Evolutionary conservation across 2,329 filamentous ascomycete species (phyloP), one percentile per base, ranked within the genome.

Genomic region (Fusarium subtropicale): DNA sequence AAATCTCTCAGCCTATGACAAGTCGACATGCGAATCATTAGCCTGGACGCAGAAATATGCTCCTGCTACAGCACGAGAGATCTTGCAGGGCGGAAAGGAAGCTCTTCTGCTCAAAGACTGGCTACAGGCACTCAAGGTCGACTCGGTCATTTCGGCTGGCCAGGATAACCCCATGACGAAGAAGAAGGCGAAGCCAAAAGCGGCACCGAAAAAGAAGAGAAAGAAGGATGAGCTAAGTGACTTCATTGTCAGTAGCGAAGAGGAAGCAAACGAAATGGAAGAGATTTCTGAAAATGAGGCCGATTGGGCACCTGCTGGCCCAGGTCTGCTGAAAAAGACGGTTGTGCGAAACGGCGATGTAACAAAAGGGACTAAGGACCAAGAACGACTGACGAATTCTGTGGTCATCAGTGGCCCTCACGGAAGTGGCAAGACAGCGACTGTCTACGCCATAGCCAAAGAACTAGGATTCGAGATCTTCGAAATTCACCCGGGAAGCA

Each of bases 391-490:
- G 33, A 85, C 86, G 52, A 97, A 97, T 79, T 88, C 91, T 0
- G 87, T 97, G n/a, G 82, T 99, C 10, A 84, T 99, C 33, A 97
- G 93, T 74, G 96, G 96, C 0, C 93, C 95, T 4, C 86, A 92
- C 71, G 96, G 96, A 1, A 95, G 91, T 76, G 97, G 96, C 4
- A 99, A 99, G 81, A 97, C 94, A 15, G 94, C 97, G 8, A 90
- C 94, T 2, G 91, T 97, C 0, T 94, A 97, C 78, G 96, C 96
- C 6, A 91, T 94, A 42, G 95, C 96, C 7, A 95, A 92, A 75
- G 95, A 99, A 79, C 85, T 98, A 18, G 93, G 88, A 2, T 98
- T 97, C 75, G 94, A 97, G 74, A 87, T 99, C 2, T 99, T 99
- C 71, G 96, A 99, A 79, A 94, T 99, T 76, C 97, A 97, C 74